phyloP scores from a whole-genome alignment of 2,329 filamentous ascomycete genomes.

The Neofusicoccum umdonicola region DNA sequence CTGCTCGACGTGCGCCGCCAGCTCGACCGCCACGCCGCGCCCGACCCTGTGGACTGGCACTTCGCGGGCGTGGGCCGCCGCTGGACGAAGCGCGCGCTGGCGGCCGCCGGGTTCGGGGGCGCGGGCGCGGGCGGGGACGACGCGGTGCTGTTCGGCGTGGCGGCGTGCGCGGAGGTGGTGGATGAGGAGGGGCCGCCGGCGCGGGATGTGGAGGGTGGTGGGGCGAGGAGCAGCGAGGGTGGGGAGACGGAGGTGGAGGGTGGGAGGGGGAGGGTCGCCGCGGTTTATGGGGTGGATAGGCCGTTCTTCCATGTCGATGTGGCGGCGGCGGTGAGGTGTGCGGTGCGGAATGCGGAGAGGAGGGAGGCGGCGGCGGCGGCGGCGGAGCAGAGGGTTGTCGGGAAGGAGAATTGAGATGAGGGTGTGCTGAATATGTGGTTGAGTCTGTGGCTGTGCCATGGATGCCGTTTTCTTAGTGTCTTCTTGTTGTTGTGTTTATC shows the following conservation, averaged over 20 bases:
- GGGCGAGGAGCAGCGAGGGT: not conserved
- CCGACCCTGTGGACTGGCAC: conserved; percentile 39
- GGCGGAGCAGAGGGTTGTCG: not conserved
- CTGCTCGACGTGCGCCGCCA: conserved; percentile 56
- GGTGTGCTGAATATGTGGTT: not conserved
- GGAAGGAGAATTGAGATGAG: not conserved
- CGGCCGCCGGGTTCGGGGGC: conserved; percentile 55
- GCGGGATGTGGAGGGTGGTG: too few relatives aligned
- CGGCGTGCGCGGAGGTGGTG: not conserved
- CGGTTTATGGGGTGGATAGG: conserved; percentile 26
- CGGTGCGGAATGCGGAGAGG: conserved; percentile 70
- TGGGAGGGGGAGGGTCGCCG: not conserved
- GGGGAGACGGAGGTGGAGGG: not conserved
- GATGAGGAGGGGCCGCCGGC: not conserved
- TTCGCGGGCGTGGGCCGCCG: conserved; percentile 54
- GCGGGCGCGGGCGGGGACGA: conserved; percentile 22
- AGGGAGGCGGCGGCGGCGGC: too few relatives aligned
- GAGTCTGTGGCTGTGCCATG: not conserved
- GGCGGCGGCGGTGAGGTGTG: conserved; percentile 59
- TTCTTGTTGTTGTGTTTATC: too few relatives aligned
- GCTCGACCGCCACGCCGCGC: conserved; percentile 51
- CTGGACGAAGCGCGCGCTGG: conserved; percentile 49
- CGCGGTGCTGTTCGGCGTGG: not conserved
- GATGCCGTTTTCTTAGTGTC: too few relatives aligned
- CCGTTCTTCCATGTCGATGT: conserved; percentile 60